Evolutionary conservation across 371 early-diverging fungal genomes (phyloP), one percentile per base, ranked within the genome.

Genomic region (Rhizomucor pusillus): DNA sequence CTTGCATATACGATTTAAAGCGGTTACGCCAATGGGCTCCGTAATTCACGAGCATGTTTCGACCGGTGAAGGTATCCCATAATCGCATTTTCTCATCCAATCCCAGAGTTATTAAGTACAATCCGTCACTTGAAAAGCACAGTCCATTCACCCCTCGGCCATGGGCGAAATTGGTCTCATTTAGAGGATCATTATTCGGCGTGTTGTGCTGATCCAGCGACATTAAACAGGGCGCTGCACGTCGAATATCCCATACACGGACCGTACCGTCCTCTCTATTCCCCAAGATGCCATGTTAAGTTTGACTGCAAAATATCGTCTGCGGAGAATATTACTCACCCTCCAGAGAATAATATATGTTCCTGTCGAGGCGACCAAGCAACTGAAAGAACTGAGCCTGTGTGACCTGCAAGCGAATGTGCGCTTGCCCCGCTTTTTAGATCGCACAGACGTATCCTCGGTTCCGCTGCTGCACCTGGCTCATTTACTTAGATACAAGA

Each of bases 311-410:
- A n/a, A n/a, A n/a, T n/a, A n/a, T n/a, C n/a, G n/a, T n/a, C n/a
- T n/a, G n/a, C n/a, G n/a, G n/a, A n/a, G n/a, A n/a, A n/a, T n/a
- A 23, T 24, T 43, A 22, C 45, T 59, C 69, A 88, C 87, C 93
- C 86, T 60, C 91, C 91, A 20, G 93, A 88, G 16, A 88, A 94
- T 18, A 97, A 75, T 14, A 86, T 57, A 63, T 71, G 85, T 56
- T 92, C 91, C 49, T 86, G 77, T 34, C 76, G 65, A 3, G 90
- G 89, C 7, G 94, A 94, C 95, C 95, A 97, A 19, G 81, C 76
- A 13, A 90, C 79, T 1, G 83, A 72, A 41, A 85, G 59, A 2
- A 89, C 83, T 0, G 84, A 79, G n/a, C 86, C 81, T 25, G 66
- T 67, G 59, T 95, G 95, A 22, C 91, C 93, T 37, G 70, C 48